These are phyloP conservation scores for Gossypium aridum DNA, from an alignment of 441 rosid genomes.

Conservation along the genomic window DNA sequence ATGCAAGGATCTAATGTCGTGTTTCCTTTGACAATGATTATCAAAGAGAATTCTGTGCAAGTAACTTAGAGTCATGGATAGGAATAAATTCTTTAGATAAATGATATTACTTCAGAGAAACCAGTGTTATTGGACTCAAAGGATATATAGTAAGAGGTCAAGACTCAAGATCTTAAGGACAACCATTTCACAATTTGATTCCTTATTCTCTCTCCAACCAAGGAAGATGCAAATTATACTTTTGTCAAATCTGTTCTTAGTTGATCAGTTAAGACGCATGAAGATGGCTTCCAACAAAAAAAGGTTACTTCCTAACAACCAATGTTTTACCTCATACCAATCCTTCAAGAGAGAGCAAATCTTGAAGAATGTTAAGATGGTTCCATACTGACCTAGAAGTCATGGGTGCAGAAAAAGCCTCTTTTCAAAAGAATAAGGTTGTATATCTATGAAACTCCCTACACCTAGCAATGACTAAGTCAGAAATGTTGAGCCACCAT, in stretches of 20 bases:
- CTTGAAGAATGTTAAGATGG: not conserved
- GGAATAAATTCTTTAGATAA: not conserved
- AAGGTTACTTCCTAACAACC: not conserved
- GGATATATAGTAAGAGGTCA: not conserved
- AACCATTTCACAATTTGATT: not conserved
- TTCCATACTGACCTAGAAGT: not conserved
- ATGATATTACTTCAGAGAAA: not conserved
- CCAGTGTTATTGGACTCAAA: not conserved
- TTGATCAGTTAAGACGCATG: not conserved
- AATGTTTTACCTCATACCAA: not conserved
- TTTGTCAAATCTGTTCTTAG: not conserved
- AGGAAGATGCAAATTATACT: not conserved
- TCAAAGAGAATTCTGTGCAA: not conserved
- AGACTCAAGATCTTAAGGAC: not conserved
- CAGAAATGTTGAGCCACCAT: not conserved
- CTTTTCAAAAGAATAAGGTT: not conserved
- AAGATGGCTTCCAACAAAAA: not conserved
- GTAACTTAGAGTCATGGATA: not conserved
- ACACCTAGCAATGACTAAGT: not conserved
- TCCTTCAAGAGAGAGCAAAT: not conserved
- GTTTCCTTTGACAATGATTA: not conserved
- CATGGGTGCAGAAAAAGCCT: not conserved
- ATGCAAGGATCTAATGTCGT: not conserved
- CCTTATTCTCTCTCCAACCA: constrained; percentile 1
- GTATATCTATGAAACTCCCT: not conserved